A percentile compares a stretch with the other conserved stretches of the same genome.
phyloP scores from a whole-genome alignment of 352 stramenopile species.

The Phytophthora citricola region DNA sequence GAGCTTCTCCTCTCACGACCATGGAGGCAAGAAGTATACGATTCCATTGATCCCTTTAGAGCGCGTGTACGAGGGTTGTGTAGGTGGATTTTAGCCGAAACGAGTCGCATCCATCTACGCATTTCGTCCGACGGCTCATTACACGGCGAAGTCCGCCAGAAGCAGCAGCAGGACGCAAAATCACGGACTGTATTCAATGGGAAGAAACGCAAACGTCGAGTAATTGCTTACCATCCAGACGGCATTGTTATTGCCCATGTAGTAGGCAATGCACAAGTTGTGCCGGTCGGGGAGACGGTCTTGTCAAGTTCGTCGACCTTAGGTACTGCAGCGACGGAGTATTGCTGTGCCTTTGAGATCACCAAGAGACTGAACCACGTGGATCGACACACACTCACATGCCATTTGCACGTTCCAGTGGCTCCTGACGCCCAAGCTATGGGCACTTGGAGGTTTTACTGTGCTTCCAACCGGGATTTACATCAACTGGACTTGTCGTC shows the following conservation, averaged over 20 bases:
- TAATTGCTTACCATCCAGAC: slow-evolving; percentile 32
- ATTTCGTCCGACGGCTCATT: slow-evolving; percentile 48
- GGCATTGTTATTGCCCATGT: slow-evolving; percentile 43
- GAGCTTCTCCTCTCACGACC: slow-evolving; percentile 4
- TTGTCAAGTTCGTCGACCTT: slow-evolving; percentile 15
- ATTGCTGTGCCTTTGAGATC: slow-evolving; percentile 60
- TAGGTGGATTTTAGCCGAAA: slow-evolving; percentile 50
- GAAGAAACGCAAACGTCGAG: slow-evolving; percentile 39
- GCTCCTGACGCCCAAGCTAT: slow-evolving; percentile 25
- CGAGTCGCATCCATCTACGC: slow-evolving; percentile 46
- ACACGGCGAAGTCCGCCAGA: slow-evolving; percentile 46
- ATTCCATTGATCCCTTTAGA: slow-evolving; percentile 26
- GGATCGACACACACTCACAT: slow-evolving; percentile 52
- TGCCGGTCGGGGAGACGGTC: slow-evolving; percentile 31
- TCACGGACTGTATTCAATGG: neutral
- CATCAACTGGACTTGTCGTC: slow-evolving; percentile 18
- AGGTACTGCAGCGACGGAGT: slow-evolving; percentile 23
- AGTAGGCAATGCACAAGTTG: slow-evolving; percentile 34
- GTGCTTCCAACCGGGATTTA: neutral
- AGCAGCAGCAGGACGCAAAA: slow-evolving; percentile 13
- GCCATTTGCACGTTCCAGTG: slow-evolving; percentile 49
- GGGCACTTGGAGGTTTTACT: slow-evolving; percentile 38
- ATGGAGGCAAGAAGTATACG: neutral
- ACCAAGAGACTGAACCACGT: slow-evolving; percentile 43
- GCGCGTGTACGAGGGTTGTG: slow-evolving; percentile 53